phyloP scores from a whole-genome alignment of 805 yeast genomes.

The Naumovozyma castellii region DNA sequence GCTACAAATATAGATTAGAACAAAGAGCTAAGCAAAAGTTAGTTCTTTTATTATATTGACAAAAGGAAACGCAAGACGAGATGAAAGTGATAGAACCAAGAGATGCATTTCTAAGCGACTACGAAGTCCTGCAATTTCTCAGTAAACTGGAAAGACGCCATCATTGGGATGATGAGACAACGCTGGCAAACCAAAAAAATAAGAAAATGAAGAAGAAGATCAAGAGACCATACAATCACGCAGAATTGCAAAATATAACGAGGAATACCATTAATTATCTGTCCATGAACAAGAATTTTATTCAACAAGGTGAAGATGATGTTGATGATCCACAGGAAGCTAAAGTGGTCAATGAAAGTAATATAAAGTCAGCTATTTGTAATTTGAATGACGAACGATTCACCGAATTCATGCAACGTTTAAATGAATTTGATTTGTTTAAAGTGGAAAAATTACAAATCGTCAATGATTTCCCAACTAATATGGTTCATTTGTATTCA shows the following conservation, averaged over 20 bases:
- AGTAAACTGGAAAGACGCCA: constrained; percentile 33
- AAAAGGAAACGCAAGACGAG: background rate
- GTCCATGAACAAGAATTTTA: constrained; percentile 12
- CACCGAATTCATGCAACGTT: constrained; percentile 22
- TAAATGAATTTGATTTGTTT: constrained; percentile 45
- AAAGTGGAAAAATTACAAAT: constrained; percentile 80
- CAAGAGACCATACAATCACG: constrained; percentile 26
- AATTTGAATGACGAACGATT: constrained; percentile 25
- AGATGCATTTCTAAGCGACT: constrained; percentile 48
- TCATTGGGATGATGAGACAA: constrained; percentile 27
- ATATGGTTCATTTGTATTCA: constrained; percentile 69
- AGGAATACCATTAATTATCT: constrained; percentile 27
- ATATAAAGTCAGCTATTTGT: constrained; percentile 18
- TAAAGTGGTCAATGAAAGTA: constrained; percentile 10
- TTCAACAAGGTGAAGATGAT: constrained; percentile 14
- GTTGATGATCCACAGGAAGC: constrained; percentile 7
- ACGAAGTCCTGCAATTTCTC: constrained; percentile 45
- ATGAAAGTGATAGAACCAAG: constrained; percentile 41
- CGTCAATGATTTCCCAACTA: constrained; percentile 68
- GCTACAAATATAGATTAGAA: no score
- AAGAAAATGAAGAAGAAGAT: constrained; percentile 20
- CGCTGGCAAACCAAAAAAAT: constrained; percentile 9
- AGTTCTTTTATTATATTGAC: no score
- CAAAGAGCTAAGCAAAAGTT: no score
- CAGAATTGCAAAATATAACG: constrained; percentile 30